phyloP scores from a whole-genome alignment of 176 grass and related monocot genomes.

The Aegilops umbellulata region DNA sequence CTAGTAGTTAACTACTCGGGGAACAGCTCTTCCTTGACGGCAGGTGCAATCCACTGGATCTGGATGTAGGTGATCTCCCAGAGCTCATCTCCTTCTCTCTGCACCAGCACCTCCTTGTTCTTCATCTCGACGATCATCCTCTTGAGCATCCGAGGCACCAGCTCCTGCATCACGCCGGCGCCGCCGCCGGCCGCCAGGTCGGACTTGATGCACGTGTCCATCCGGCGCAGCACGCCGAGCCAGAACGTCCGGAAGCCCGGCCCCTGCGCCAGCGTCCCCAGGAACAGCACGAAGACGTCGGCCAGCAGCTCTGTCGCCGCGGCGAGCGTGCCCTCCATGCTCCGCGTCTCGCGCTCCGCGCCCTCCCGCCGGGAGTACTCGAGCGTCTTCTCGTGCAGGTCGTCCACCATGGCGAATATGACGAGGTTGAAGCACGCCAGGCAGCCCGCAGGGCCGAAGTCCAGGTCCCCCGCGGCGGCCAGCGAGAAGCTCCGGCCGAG shows the following conservation, averaged over 20 bases:
- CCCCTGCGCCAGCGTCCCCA: constrained; percentile 58
- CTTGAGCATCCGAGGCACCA: constrained; percentile 70
- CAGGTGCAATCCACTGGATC: constrained; percentile 89
- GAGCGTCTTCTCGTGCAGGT: constrained; percentile 90
- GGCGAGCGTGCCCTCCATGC: constrained; percentile 78
- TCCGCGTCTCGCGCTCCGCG: constrained; percentile 72
- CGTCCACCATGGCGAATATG: constrained; percentile 86
- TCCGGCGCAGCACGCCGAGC: constrained; percentile 77
- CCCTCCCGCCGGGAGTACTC: constrained; percentile 80
- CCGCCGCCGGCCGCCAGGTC: constrained; percentile 41
- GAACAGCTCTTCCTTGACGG: constrained; percentile 81
- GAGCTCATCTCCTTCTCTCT: constrained; percentile 61
- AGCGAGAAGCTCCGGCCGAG: constrained; percentile 52
- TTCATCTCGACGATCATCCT: constrained; percentile 93
- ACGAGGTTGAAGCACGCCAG: constrained; percentile 84
- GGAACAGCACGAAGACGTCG: constrained; percentile 56
- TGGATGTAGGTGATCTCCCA: constrained; percentile 96
- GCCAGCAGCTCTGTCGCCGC: constrained; percentile 63
- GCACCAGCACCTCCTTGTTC: constrained; percentile 66
- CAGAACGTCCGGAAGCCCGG: constrained; percentile 83
- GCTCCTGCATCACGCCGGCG: constrained; percentile 55
- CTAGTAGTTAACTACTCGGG: constrained; percentile 27
- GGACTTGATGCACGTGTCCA: constrained; percentile 94
- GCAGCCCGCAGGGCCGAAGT: constrained; percentile 51
- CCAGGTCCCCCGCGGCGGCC: constrained; percentile 45